These are phyloP conservation scores for Schizosaccharomyces versatilis DNA, from an alignment of 1,139 yeast species.

Conservation along the genomic window DNA sequence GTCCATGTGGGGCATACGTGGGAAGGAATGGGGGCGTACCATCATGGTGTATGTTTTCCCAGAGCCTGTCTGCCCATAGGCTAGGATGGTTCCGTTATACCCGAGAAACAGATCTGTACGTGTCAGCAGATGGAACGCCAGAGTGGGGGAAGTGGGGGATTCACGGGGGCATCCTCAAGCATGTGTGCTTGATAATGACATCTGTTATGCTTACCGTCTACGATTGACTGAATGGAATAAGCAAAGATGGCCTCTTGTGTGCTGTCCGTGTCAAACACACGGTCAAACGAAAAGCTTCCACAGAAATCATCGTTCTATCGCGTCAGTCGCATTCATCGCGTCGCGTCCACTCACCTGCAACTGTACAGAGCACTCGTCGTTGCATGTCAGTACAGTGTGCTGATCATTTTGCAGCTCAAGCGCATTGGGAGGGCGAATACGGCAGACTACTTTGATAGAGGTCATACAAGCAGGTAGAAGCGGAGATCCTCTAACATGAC, in stretches of 20 bases:
- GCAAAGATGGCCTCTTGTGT: conserved; percentile 42
- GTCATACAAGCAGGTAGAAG: neutral
- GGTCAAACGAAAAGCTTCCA: conserved; percentile 39
- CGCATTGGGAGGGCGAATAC: conserved; percentile 32
- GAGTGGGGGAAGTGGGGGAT: neutral
- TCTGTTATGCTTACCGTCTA: conserved; percentile 21
- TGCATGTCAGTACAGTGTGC: conserved; percentile 17
- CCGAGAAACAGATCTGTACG: conserved; percentile 33
- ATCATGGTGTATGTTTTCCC: conserved; percentile 78
- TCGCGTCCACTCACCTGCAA: conserved; percentile 4
- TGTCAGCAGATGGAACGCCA: neutral
- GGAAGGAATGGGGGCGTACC: conserved; percentile 7
- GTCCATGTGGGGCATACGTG: neutral
- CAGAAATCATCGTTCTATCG: conserved; percentile 16
- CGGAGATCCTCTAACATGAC: neutral
- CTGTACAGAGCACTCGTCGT: conserved; percentile 18
- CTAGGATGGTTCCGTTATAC: conserved; percentile 63
- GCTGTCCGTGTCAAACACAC: conserved; percentile 32
- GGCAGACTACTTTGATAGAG: conserved; percentile 27
- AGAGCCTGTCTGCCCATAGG: conserved; percentile 78
- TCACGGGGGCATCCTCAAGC: neutral
- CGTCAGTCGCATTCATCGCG: conserved; percentile 1
- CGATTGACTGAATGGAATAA: conserved; percentile 34
- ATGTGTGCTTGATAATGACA: neutral
- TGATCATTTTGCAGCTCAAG: conserved; percentile 18